phyloP scores from a whole-genome alignment of 2,329 filamentous ascomycete species.

The Teratosphaeria nubilosa region DNA sequence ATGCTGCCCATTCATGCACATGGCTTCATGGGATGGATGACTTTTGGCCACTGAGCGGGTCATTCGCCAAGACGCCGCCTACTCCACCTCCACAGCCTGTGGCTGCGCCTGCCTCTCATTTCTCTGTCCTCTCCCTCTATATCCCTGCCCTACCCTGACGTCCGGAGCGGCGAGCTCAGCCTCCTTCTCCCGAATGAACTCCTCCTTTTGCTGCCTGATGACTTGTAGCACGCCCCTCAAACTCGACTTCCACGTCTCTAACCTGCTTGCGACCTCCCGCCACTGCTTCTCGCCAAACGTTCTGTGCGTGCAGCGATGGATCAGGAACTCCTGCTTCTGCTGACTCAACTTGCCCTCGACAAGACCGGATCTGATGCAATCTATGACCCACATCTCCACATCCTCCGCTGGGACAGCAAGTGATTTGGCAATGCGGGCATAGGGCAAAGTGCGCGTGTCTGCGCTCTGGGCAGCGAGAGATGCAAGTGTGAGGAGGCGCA shows the following conservation, averaged over 20 bases:
- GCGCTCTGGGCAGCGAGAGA: constrained; percentile 70
- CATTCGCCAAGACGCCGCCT: neutral
- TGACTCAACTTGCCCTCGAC: constrained; percentile 96
- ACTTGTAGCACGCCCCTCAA: constrained; percentile 67
- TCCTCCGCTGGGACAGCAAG: constrained; percentile 74
- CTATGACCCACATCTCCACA: constrained; percentile 97
- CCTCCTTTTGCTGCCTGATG: constrained; percentile 69
- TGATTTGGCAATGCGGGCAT: constrained; percentile 71
- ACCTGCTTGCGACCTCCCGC: constrained; percentile 79
- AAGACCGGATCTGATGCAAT: constrained; percentile 88
- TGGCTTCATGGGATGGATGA: neutral
- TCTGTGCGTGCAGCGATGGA: constrained; percentile 91
- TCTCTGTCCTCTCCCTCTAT: neutral
- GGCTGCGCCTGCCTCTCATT: neutral
- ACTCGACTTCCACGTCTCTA: constrained; percentile 85
- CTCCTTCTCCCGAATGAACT: constrained; percentile 67
- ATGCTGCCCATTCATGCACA: neutral
- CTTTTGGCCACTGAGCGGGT: neutral
- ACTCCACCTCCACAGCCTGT: neutral
- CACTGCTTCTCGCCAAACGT: constrained; percentile 98
- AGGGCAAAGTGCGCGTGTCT: constrained; percentile 78
- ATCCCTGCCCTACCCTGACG: neutral
- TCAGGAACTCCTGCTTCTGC: constrained; percentile 82
- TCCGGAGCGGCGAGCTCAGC: constrained; percentile 25
- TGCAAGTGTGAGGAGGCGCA: constrained; percentile 87